A percentile compares a stretch with the other conserved stretches of the same genome.
These are phyloP conservation scores for Penicillium sp. DNA, from an alignment of 2,329 filamentous ascomycete species.

Conservation along the genomic window DNA sequence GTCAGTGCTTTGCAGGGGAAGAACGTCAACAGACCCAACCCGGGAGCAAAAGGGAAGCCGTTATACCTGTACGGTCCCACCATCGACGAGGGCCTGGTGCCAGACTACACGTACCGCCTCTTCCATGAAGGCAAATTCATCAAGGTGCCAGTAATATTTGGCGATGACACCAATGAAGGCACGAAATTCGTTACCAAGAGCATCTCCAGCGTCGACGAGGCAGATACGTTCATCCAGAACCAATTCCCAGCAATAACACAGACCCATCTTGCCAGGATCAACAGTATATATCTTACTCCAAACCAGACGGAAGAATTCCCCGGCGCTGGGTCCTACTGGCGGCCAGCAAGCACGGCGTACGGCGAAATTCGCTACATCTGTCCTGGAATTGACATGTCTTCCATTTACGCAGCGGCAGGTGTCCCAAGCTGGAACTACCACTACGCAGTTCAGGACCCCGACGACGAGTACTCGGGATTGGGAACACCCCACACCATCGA, in stretches of 20 bases:
- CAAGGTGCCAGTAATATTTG: constrained; percentile 56
- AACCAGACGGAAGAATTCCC: constrained; percentile 49
- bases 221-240: constrained; percentile 57
- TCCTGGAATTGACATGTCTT: constrained; percentile 58
- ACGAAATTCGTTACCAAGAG: constrained; percentile 58
- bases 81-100: constrained; percentile 53
- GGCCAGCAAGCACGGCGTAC: constrained; percentile 58
- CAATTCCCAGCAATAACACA: constrained; percentile 59
- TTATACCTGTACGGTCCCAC: constrained; percentile 54
- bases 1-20: constrained; percentile 46
- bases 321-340: constrained; percentile 56
- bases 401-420: constrained; percentile 38
- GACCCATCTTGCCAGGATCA: constrained; percentile 53
- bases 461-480: constrained; percentile 52
- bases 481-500: constrained; percentile 70
- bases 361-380: constrained; percentile 67
- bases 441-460: constrained; percentile 65
- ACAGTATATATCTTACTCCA: constrained; percentile 56
- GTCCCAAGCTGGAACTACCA: constrained; percentile 64
- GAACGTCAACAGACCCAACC: constrained; percentile 50
- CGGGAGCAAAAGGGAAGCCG: constrained; percentile 44
- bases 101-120: constrained; percentile 50
- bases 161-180: constrained; percentile 65
- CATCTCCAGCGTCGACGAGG: constrained; percentile 50
- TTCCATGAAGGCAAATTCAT: constrained; percentile 53